Percentiles rank a stretch among this genome's conserved stretches.
Conservation (phyloP, 495 filamentous ascomycete genomes). For the Tuber borchii region DNA sequence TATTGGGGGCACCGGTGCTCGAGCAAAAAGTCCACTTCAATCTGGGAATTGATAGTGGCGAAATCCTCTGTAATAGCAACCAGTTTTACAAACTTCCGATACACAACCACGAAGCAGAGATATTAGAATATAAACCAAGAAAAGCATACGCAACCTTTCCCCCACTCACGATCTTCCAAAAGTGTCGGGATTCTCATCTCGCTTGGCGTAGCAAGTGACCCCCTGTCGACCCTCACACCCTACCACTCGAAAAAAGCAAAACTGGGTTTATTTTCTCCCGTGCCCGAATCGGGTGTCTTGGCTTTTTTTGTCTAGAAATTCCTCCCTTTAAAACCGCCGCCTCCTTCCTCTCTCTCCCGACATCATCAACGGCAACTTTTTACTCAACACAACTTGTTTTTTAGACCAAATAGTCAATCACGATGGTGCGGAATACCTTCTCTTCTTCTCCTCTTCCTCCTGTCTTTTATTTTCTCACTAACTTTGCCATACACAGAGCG, state of each 20-base stretch:
- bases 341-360: background rate
- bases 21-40: background rate
- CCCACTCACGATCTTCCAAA: background rate
- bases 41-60: background rate
- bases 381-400: background rate
- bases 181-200: background rate
- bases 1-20: background rate
- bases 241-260: background rate
- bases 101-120: background rate
- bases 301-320: background rate
- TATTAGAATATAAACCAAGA: background rate
- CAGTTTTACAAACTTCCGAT: background rate
- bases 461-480: constrained; percentile 17
- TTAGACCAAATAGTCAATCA: constrained; percentile 8
- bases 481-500: constrained; percentile 24
- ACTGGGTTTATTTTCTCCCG: background rate
- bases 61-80: background rate
- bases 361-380: background rate
- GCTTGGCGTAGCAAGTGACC: background rate
- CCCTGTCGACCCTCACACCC: background rate
- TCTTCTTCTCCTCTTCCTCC: constrained; percentile 5
- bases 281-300: background rate
- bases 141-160: background rate
- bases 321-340: background rate
- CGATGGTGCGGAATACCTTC: constrained; percentile 23